phyloP scores from a whole-genome alignment of 1,139 yeast species.

The Taiozyma sp. region DNA sequence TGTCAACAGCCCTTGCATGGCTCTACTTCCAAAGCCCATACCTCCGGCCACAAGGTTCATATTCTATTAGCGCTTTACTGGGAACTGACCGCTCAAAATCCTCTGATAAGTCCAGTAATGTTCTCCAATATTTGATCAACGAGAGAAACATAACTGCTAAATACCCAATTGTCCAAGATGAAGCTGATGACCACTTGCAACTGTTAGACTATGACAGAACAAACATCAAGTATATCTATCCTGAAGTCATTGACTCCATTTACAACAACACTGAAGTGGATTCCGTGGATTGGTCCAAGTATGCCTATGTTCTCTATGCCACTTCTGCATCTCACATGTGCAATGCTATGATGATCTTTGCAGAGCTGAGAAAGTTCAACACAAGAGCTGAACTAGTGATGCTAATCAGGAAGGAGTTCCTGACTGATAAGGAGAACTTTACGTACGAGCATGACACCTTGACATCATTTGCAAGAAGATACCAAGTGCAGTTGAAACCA shows the following conservation, averaged over 20 bases:
- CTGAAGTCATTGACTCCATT: conserved; percentile 14
- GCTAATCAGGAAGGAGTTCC: conserved; percentile 25
- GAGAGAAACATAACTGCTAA: conserved; percentile 1
- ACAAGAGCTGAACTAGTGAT: conserved; percentile 37
- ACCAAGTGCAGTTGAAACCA: conserved; percentile 23
- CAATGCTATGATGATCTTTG: conserved; percentile 37
- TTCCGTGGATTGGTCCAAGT: conserved; percentile 30
- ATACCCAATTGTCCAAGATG: conserved; percentile 1
- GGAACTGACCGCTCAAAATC: neutral
- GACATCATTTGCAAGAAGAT: conserved; percentile 17
- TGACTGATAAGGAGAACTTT: conserved; percentile 14
- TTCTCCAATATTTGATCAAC: conserved; percentile 3
- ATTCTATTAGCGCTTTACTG: neutral
- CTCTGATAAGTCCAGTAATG: neutral
- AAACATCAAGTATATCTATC: conserved; percentile 16
- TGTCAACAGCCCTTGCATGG: neutral
- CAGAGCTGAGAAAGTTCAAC: conserved; percentile 27
- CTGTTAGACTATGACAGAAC: conserved; percentile 16
- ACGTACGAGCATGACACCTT: conserved; percentile 15
- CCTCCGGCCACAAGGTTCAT: neutral
- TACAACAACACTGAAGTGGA: conserved; percentile 13
- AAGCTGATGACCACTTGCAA: neutral
- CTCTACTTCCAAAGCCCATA: neutral
- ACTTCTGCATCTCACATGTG: conserved; percentile 38
- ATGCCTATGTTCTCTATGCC: conserved; percentile 44